These are phyloP conservation scores for Kwoniella botswanensis DNA, from an alignment of 768 basidiomycete genomes.

Conservation along the genomic window DNA sequence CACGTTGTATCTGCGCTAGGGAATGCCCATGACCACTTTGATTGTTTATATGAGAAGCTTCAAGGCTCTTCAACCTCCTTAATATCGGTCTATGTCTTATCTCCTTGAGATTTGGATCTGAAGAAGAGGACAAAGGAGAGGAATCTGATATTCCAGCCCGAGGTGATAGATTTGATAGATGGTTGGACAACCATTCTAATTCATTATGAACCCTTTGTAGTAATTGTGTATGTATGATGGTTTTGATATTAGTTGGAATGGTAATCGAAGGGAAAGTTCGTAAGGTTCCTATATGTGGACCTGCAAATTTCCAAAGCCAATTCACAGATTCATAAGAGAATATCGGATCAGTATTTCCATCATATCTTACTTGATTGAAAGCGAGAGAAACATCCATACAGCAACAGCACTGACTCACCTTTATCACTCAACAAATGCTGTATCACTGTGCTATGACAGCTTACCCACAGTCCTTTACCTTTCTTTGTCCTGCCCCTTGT, in stretches of 20 bases:
- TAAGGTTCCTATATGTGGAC: conserved; percentile 16
- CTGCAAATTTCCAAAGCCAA: conserved; percentile 4
- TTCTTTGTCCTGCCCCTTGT: conserved; percentile 4
- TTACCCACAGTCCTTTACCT: conserved; percentile 20
- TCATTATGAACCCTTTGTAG: conserved; percentile 8
- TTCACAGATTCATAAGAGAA: neutral
- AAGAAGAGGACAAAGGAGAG: too few relatives aligned
- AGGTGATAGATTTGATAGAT: neutral
- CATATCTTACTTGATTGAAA: too few relatives aligned
- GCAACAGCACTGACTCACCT: conserved; percentile 10
- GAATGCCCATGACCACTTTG: too few relatives aligned
- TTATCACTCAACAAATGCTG: conserved; percentile 4
- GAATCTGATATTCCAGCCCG: too few relatives aligned
- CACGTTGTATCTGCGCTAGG: neutral
- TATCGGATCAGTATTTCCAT: neutral
- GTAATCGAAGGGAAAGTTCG: conserved; percentile 14
- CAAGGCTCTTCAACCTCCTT: conserved; percentile 1
- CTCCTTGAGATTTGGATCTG: neutral
- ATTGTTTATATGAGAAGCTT: neutral
- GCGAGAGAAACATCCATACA: neutral
- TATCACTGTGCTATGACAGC: conserved; percentile 7
- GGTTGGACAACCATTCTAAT: conserved; percentile 3
- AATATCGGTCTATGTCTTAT: neutral
- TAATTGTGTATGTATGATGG: conserved; percentile 19
- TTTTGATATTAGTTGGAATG: conserved; percentile 11